Base-by-base conservation (phyloP, 768 basidiomycete species). In the Lentinula boryana region DNA sequence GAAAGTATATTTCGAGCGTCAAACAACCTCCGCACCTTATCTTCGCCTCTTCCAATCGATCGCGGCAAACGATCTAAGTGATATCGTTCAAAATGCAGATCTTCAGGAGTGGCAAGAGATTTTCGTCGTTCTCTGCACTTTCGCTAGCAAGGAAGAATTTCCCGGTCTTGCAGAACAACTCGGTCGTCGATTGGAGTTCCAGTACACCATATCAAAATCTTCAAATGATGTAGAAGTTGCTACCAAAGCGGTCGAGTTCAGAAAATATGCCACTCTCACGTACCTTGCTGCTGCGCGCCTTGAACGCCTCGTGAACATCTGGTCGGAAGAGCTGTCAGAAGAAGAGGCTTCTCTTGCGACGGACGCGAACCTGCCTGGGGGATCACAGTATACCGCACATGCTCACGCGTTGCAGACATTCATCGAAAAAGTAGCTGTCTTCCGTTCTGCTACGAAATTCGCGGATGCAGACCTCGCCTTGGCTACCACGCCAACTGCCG, bases 51-150 rank as follows among this genome's bases (percentile, higher is more conserved):
- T 95, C 84, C 93, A 98, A 70, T 91, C 89, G 12, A 91, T 99
- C 65, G 92, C 96, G 61, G 89, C 89, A 40, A 86, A 94, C 67
- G 97, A 98, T 68, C 84, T 98, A 7, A 81, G 84, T 18, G 97
- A 98, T 70, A 86, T 98, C 55, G 95, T 98, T 8, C 95, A 97
- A 72, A 97, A 98, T 67, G 96, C 95, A 23, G 95, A 98, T 66
- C 71, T 98, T 55, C 79, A 85, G 44, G 95, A 99, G 70, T 98
- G 96, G 96, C 85, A 89, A 61, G 96, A 97, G 72, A 92, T 95
- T 56, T 98, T 98, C 65, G 95, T 96, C 40, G 92, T 99, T 12
- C 71, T 98, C 9, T 98, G 95, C 76, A 98, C 96, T 0, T 99
- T 95, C 74, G 93, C 95, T 1, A 82, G 76, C 55, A 75, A 83